Percentiles rank a stretch among this genome's conserved stretches.
Evolutionary conservation across 23 red algal species (phyloP).

Genomic region (Cyanidiococcus yangmingshanensis): DNA sequence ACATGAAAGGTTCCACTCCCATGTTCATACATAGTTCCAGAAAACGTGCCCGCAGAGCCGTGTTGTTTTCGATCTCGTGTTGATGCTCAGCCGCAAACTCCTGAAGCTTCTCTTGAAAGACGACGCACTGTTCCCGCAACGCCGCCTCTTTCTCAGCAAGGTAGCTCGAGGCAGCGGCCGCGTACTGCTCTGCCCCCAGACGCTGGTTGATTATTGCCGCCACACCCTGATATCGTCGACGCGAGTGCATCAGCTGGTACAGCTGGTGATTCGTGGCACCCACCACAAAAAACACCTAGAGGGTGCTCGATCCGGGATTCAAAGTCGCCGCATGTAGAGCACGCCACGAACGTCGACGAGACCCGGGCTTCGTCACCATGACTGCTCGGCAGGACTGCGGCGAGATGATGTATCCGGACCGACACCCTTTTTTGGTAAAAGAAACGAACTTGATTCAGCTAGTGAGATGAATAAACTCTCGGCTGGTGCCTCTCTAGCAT

Average conservation of each 20-base stretch:
- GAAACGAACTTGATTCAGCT: no score
- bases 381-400: no score
- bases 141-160: background rate
- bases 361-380: no score
- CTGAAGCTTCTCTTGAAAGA: background rate
- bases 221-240: background rate
- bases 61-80: background rate
- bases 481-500: no score
- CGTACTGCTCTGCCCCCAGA: background rate
- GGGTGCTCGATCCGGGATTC: no score
- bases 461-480: no score
- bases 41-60: background rate
- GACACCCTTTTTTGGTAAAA: no score
- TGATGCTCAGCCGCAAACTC: background rate
- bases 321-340: no score
- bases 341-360: no score
- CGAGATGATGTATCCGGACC: no score
- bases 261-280: no score
- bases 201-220: background rate
- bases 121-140: background rate
- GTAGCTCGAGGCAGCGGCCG: background rate
- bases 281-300: no score
- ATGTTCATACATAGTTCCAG: conserved; percentile 3
- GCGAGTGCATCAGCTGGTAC: background rate
- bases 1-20: background rate